Conservation (phyloP, 768 basidiomycete genomes). For the Thelephora aurantiotincta region DNA sequence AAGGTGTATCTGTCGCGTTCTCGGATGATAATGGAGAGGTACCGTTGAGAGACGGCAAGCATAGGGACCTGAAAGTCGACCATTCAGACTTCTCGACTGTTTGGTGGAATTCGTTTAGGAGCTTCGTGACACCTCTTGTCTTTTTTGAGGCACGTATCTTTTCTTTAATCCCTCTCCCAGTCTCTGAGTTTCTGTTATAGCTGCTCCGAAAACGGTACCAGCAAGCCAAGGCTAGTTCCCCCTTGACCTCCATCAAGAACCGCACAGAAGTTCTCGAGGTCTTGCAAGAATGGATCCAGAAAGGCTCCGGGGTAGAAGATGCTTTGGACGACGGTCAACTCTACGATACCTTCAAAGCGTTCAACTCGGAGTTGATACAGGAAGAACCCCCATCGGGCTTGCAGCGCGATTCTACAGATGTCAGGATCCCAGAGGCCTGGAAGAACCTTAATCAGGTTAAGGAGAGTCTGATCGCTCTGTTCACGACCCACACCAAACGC, state of each 20-base stretch:
- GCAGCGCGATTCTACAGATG: slow-evolving; percentile 22
- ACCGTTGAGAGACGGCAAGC: slow-evolving; percentile 59
- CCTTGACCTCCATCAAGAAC: slow-evolving; percentile 29
- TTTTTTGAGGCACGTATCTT: slow-evolving; percentile 61
- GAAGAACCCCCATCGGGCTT: not conserved
- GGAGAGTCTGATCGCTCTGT: slow-evolving; percentile 26
- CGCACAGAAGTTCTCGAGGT: slow-evolving; percentile 53
- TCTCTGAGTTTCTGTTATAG: slow-evolving; percentile 21
- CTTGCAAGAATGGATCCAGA: slow-evolving; percentile 56
- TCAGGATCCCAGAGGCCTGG: slow-evolving; percentile 33
- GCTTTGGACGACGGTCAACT: slow-evolving; percentile 58
- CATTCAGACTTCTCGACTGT: slow-evolving; percentile 56
- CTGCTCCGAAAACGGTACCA: slow-evolving; percentile 65
- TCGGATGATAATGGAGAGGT: slow-evolving; percentile 84
- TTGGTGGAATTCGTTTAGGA: slow-evolving; percentile 78
- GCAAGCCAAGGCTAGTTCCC: slow-evolving; percentile 29
- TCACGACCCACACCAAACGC: slow-evolving; percentile 45
- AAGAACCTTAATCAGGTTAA: slow-evolving; percentile 28
- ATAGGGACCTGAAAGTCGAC: slow-evolving; percentile 60
- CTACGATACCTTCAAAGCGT: slow-evolving; percentile 39
- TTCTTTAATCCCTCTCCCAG: not conserved
- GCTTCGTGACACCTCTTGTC: slow-evolving; percentile 66
- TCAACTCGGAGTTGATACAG: slow-evolving; percentile 32
- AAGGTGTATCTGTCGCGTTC: slow-evolving; percentile 64
- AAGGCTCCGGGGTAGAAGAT: slow-evolving; percentile 70